A percentile compares a stretch with the other conserved stretches of the same genome.
Evolutionary conservation across 495 filamentous ascomycete species (phyloP).

Genomic region (Aspergillus ostianus): DNA sequence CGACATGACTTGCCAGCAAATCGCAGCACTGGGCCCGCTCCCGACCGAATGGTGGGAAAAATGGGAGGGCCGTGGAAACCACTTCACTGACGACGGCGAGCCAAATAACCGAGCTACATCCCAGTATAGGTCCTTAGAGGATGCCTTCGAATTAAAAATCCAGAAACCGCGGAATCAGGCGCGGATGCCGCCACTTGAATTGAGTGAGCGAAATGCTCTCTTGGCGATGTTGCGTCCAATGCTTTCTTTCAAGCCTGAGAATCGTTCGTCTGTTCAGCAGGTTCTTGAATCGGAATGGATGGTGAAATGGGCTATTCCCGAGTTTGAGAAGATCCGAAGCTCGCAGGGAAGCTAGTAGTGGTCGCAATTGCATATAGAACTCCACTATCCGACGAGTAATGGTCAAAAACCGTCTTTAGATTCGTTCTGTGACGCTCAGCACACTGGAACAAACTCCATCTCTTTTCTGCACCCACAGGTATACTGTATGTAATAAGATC

Average conservation of each 20-base stretch:
- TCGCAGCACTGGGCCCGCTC: slow-evolving; percentile 31
- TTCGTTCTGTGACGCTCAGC: no score
- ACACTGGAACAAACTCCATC: no score
- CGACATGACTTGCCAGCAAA: slow-evolving; percentile 34
- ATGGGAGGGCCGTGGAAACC: slow-evolving; percentile 19
- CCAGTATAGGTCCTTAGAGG: slow-evolving; percentile 15
- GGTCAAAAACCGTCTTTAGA: no score
- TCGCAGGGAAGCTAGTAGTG: no score
- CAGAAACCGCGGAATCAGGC: slow-evolving; percentile 19
- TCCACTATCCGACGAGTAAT: no score
- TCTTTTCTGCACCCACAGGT: no score
- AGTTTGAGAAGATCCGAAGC: no score
- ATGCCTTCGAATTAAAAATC: slow-evolving; percentile 24
- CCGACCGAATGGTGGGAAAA: slow-evolving; percentile 32
- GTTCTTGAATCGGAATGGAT: no score
- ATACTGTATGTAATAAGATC: no score
- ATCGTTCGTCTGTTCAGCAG: no score
- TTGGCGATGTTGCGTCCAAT: slow-evolving; percentile 35
- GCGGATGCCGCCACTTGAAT: slow-evolving; percentile 20
- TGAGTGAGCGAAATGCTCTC: slow-evolving; percentile 28
- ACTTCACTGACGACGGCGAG: slow-evolving; percentile 20
- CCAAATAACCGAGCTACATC: slow-evolving; percentile 20
- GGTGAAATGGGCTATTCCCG: no score
- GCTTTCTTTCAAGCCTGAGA: slow-evolving; percentile 33
- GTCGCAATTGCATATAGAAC: no score